Percentiles rank a stretch among this genome's conserved stretches.
These are phyloP conservation scores for Tritrichomonas musculus DNA, from an alignment of 208 protist species.

Conservation along the genomic window DNA sequence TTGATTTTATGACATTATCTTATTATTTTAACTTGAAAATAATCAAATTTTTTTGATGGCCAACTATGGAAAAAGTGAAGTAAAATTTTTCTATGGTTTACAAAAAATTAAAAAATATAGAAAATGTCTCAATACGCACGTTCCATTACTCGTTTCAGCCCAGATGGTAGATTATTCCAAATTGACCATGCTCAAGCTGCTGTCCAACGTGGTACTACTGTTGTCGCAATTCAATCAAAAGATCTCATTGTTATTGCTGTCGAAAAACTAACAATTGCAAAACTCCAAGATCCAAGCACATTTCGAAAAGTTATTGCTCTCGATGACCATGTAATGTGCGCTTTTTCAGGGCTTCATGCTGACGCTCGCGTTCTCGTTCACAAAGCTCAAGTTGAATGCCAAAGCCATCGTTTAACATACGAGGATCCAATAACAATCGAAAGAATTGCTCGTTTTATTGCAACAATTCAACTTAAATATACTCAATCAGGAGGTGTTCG, in stretches of 20 bases:
- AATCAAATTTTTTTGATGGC: too few relatives aligned
- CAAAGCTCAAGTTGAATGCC: conserved; percentile 88
- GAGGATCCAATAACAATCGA: conserved; percentile 92
- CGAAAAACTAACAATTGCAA: conserved; percentile 91
- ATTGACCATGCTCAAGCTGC: conserved; percentile 99
- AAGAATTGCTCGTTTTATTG: conserved; percentile 92
- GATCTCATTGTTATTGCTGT: conserved; percentile 85
- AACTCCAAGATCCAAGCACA: conserved; percentile 95
- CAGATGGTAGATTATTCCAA: conserved; percentile 99
- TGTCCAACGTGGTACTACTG: conserved; percentile 88
- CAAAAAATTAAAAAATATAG: too few relatives aligned
- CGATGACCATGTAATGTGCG: conserved; percentile 62
- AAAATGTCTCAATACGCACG: too few relatives aligned
- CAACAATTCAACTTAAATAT: conserved; percentile 73
- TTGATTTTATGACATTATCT: too few relatives aligned
- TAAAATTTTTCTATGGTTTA: too few relatives aligned
- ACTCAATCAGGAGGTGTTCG: conserved; percentile 85
- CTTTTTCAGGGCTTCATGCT: conserved; percentile 73
- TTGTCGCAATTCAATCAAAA: conserved; percentile 58
- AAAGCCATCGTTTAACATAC: conserved; percentile 92
- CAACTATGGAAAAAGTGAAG: too few relatives aligned
- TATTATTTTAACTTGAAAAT: too few relatives aligned
- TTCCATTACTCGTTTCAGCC: conserved; percentile 98
- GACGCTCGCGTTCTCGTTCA: conserved; percentile 97
- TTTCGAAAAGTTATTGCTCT: conserved; percentile 95